Percentiles rank a stretch among this genome's conserved stretches.
phyloP scores from a whole-genome alignment of 1,139 yeast genomes.

The Arxiozyma slooffiae region DNA sequence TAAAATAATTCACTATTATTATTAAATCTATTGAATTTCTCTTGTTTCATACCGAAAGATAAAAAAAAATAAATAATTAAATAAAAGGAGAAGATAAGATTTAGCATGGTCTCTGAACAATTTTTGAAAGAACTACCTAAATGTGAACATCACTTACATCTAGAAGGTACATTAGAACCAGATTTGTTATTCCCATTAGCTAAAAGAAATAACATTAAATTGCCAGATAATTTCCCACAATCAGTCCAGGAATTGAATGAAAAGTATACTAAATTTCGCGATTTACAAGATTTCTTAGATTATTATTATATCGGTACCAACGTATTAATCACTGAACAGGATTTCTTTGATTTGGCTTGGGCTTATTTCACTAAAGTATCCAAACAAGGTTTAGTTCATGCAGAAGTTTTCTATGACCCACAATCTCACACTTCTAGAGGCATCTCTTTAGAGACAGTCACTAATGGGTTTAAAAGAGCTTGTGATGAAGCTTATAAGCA shows the following conservation, averaged over 20 bases:
- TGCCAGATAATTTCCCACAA: conserved; percentile 55
- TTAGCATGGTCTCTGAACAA: conserved; percentile 17
- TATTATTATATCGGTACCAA: conserved; percentile 73
- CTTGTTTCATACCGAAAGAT: not conserved
- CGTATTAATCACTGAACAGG: conserved; percentile 54
- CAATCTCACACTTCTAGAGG: conserved; percentile 72
- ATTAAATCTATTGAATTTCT: not conserved
- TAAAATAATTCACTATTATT: no score
- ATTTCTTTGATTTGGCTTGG: conserved; percentile 68
- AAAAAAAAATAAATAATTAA: not conserved
- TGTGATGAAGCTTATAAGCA: conserved; percentile 47
- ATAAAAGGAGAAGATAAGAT: no score
- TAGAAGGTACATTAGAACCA: conserved; percentile 76
- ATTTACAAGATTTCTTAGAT: conserved; percentile 66
- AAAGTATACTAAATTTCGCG: conserved; percentile 51
- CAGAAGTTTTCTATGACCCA: conserved; percentile 74
- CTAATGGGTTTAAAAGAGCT: conserved; percentile 56
- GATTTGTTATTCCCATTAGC: conserved; percentile 58
- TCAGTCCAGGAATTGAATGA: conserved; percentile 43
- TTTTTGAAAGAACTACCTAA: conserved; percentile 63
- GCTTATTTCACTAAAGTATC: conserved; percentile 55
- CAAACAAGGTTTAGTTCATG: conserved; percentile 51
- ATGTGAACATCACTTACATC: conserved; percentile 74
- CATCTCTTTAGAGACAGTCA: conserved; percentile 47
- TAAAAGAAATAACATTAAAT: conserved; percentile 42